phyloP scores from a whole-genome alignment of 2,329 filamentous ascomycete genomes.

The Epichloe elymi region DNA sequence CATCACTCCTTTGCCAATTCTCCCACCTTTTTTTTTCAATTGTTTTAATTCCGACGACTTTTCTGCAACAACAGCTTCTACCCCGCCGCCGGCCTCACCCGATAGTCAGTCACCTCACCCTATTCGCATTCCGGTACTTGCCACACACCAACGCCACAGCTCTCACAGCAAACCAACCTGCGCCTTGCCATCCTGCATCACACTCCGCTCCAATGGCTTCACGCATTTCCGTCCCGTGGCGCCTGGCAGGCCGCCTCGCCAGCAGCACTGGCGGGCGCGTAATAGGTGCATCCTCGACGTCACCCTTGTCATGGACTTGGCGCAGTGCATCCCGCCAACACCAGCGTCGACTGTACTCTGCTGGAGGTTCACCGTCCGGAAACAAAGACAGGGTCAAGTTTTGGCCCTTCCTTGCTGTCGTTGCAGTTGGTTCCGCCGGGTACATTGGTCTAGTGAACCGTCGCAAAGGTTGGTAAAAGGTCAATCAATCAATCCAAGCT shows the following conservation, averaged over 20 bases:
- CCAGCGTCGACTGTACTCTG: slow-evolving; percentile 24
- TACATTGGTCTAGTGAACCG: slow-evolving; percentile 38
- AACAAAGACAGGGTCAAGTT: slow-evolving; percentile 35
- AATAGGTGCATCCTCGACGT: slow-evolving; percentile 9
- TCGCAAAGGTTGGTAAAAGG: slow-evolving; percentile 29
- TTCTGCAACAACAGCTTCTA: too few species aligned
- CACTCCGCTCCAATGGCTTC: slow-evolving; percentile 16
- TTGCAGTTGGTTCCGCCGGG: slow-evolving; percentile 32
- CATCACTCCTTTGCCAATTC: too few species aligned
- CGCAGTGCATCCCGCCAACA: slow-evolving; percentile 13
- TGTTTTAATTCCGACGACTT: too few species aligned
- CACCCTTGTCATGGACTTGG: slow-evolving; percentile 1
- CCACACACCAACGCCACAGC: too few species aligned
- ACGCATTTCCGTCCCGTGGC: slow-evolving; percentile 17
- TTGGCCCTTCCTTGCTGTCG: slow-evolving; percentile 42
- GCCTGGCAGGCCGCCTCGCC: slow-evolving; percentile 11
- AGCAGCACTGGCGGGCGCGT: slow-evolving; percentile 1
- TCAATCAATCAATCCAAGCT: not conserved
- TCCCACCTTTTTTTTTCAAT: too few species aligned
- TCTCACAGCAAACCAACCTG: not conserved
- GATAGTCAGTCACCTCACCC: too few species aligned
- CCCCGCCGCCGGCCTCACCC: too few species aligned
- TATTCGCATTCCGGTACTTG: too few species aligned
- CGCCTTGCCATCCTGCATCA: not conserved
- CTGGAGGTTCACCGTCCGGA: slow-evolving; percentile 16